Evolutionary conservation across 768 basidiomycete genomes (phyloP).

Genomic region (Suillus subaureus): DNA sequence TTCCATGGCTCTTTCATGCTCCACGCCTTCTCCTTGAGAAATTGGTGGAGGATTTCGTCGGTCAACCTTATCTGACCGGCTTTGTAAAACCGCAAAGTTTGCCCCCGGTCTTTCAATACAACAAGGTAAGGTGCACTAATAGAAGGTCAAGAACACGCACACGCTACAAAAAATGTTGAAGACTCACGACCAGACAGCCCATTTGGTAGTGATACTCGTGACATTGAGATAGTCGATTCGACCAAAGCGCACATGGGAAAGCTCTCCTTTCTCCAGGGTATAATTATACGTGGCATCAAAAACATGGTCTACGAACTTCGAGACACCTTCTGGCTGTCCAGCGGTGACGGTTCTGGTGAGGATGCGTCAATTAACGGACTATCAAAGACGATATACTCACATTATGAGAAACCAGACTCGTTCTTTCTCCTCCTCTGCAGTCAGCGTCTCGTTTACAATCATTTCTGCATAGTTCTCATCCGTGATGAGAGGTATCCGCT

Average conservation of each 20-base stretch:
- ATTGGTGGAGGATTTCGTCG: constrained; percentile 62
- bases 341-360: constrained; percentile 55
- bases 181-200: constrained; percentile 82
- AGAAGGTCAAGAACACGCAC: constrained; percentile 8
- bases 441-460: constrained; percentile 69
- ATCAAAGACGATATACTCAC: constrained; percentile 44
- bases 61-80: constrained; percentile 62
- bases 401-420: constrained; percentile 80
- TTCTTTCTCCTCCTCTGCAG: constrained; percentile 62
- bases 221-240: constrained; percentile 89
- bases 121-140: constrained; percentile 77
- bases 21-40: constrained; percentile 68
- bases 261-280: constrained; percentile 56
- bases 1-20: constrained; percentile 67
- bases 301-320: constrained; percentile 67
- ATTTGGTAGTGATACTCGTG: constrained; percentile 80
- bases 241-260: constrained; percentile 77
- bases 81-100: constrained; percentile 80
- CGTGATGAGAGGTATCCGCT: constrained; percentile 75
- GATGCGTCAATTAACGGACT: background rate
- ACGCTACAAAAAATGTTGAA: constrained; percentile 5
- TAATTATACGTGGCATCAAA: constrained; percentile 79
- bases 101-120: constrained; percentile 68
- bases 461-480: constrained; percentile 78
- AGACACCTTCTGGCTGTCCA: constrained; percentile 62